Conservation (phyloP, 1,284 basidiomycete species). For the Trichosporon inkin region DNA sequence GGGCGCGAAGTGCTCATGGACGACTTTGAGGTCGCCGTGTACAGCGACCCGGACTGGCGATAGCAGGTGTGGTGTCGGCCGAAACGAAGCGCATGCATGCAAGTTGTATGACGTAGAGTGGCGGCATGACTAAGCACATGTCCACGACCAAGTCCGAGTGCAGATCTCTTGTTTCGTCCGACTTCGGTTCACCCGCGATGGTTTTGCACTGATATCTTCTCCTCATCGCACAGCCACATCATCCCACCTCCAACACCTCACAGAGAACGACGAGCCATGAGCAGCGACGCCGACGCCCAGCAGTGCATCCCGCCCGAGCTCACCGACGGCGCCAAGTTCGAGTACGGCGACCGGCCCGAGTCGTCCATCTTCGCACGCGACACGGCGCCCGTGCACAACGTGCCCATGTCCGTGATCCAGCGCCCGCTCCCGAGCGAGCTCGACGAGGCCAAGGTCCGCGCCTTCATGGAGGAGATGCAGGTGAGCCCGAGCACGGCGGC, state of each 20-base stretch:
- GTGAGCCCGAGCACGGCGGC: slow-evolving; percentile 18
- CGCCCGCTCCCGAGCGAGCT: slow-evolving; percentile 49
- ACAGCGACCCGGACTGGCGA: neutral
- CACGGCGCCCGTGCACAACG: slow-evolving; percentile 35
- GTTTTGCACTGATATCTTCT: neutral
- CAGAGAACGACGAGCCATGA: neutral
- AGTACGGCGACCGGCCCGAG: slow-evolving; percentile 18
- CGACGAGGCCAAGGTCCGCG: slow-evolving; percentile 47
- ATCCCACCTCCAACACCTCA: neutral
- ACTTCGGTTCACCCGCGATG: neutral
- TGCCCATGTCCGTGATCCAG: slow-evolving; percentile 50
- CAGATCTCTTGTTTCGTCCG: neutral
- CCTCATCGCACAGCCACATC: neutral
- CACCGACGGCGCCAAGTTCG: neutral
- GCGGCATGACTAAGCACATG: slow-evolving; percentile 1
- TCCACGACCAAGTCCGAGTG: no score
- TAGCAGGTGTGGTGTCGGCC: neutral
- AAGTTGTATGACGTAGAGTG: slow-evolving; percentile 8
- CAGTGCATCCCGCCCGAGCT: neutral
- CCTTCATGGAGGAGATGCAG: slow-evolving; percentile 51
- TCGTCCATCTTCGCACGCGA: slow-evolving; percentile 37
- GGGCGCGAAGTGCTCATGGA: neutral
- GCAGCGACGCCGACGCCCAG: neutral
- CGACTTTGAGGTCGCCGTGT: slow-evolving; percentile 4
- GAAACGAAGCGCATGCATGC: neutral